Percentiles rank a stretch among this genome's conserved stretches.
These are phyloP conservation scores for Populus hybrid DNA, from an alignment of 441 rosid genomes.

Conservation along the genomic window DNA sequence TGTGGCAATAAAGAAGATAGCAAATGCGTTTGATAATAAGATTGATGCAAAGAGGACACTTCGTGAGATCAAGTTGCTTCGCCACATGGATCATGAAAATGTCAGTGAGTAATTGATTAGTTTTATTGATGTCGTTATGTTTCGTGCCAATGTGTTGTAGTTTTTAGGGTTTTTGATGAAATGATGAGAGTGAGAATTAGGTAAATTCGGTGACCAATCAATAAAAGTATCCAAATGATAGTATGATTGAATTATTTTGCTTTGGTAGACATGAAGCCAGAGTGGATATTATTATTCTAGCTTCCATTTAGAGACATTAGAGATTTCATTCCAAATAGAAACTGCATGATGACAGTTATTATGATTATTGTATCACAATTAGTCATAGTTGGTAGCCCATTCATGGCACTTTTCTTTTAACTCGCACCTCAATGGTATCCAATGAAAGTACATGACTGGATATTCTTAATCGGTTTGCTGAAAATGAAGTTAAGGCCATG, in stretches of 20 bases:
- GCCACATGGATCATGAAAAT: conserved; percentile 87
- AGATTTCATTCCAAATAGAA: not conserved
- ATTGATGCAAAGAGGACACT: conserved; percentile 85
- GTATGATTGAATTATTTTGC: not conserved
- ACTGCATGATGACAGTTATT: not conserved
- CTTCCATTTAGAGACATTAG: not conserved
- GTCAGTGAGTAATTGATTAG: conserved; percentile 56
- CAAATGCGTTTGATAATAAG: conserved; percentile 65
- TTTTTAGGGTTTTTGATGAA: not conserved
- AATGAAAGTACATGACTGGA: not conserved
- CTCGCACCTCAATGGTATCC: not conserved
- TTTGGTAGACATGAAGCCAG: not conserved
- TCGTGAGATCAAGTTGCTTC: conserved; percentile 91
- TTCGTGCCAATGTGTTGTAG: not conserved
- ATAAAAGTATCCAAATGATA: not conserved
- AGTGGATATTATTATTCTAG: not conserved
- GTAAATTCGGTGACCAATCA: not conserved
- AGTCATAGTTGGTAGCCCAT: not conserved
- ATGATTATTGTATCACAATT: not conserved
- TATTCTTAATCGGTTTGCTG: not conserved
- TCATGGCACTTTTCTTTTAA: not conserved
- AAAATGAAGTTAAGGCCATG: not conserved
- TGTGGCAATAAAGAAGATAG: conserved; percentile 82
- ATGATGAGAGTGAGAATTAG: not conserved
- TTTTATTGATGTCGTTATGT: not conserved